These are phyloP conservation scores for Diaporthe citri DNA, from an alignment of 2,329 filamentous ascomycete species.

Conservation along the genomic window DNA sequence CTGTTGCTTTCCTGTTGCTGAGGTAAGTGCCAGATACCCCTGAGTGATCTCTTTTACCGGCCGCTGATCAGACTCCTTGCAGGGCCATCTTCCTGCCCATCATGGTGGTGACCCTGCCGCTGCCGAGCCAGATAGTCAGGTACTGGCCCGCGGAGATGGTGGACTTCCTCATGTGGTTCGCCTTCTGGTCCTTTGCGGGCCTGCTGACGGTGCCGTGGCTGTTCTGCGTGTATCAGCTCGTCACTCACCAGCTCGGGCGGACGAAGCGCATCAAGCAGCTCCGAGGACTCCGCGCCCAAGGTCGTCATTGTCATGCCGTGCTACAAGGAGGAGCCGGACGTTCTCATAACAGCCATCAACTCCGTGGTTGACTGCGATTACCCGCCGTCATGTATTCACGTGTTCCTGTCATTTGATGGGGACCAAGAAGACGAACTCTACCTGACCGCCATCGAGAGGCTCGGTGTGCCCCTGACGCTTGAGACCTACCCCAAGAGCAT, in stretches of 20 bases:
- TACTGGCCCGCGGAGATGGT: slow-evolving; percentile 81
- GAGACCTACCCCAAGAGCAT: slow-evolving; percentile 89
- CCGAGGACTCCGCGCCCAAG: slow-evolving; percentile 86
- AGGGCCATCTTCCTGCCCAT: slow-evolving; percentile 90
- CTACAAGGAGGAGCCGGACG: slow-evolving; percentile 89
- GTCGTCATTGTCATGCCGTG: slow-evolving; percentile 97
- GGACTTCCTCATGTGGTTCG: slow-evolving; percentile 87
- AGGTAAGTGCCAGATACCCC: slow-evolving; percentile 65
- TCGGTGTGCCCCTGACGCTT: slow-evolving; percentile 83
- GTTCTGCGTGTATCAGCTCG: slow-evolving; percentile 91
- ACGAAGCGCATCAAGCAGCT: slow-evolving; percentile 85
- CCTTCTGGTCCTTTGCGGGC: slow-evolving; percentile 91
- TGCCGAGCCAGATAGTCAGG: slow-evolving; percentile 78
- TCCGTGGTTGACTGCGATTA: slow-evolving; percentile 96
- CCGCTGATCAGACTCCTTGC: slow-evolving; percentile 17
- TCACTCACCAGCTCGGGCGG: slow-evolving; percentile 87
- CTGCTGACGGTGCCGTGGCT: slow-evolving; percentile 91
- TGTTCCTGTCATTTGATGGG: slow-evolving; percentile 96
- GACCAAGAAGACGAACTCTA: slow-evolving; percentile 91
- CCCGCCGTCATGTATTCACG: slow-evolving; percentile 89
- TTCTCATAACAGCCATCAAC: slow-evolving; percentile 87
- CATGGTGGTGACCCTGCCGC: slow-evolving; percentile 91
- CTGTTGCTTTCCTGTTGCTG: slow-evolving; percentile 78
- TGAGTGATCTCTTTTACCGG: neutral
- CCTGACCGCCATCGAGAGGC: slow-evolving; percentile 84